Conservation (phyloP, 2,329 filamentous ascomycete genomes). For the Colletotrichum graminicola region DNA sequence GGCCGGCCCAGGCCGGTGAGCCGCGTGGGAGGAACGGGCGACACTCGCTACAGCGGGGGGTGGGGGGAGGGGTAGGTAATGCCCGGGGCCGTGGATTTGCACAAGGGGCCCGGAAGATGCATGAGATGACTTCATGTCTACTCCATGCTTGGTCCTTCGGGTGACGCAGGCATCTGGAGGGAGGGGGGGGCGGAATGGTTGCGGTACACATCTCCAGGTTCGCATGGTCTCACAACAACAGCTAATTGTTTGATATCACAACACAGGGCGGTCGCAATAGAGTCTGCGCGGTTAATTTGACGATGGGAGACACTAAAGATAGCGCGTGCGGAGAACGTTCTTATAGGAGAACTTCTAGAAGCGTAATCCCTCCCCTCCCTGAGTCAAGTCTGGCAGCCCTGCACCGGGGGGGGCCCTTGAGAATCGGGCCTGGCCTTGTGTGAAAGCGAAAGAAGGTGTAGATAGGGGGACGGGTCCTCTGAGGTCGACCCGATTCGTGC, state of each 20-base stretch:
- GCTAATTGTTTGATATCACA: neutral
- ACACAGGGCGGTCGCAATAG: neutral
- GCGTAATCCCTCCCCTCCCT: neutral
- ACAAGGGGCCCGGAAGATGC: constrained; percentile 30
- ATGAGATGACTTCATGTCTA: constrained; percentile 37
- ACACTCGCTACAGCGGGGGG: neutral
- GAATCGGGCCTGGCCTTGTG: neutral
- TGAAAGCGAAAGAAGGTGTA: neutral
- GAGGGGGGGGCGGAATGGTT: neutral
- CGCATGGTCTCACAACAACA: neutral
- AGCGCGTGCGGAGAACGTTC: neutral
- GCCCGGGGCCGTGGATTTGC: constrained; percentile 26
- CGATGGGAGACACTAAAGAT: neutral
- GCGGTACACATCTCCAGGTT: neutral
- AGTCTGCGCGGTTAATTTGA: neutral
- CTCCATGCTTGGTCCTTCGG: neutral
- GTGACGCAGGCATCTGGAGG: neutral
- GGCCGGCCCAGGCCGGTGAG: constrained; percentile 2
- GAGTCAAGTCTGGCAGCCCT: constrained; percentile 7
- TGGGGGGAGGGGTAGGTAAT: neutral
- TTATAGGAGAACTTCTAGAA: neutral
- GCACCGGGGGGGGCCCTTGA: neutral
- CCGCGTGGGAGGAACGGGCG: neutral
- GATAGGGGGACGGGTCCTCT: neutral
- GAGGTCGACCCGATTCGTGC: neutral